Evolutionary conservation across 202 grass and related monocot species (phyloP).

Genomic region (Hordeum pubiflorum): DNA sequence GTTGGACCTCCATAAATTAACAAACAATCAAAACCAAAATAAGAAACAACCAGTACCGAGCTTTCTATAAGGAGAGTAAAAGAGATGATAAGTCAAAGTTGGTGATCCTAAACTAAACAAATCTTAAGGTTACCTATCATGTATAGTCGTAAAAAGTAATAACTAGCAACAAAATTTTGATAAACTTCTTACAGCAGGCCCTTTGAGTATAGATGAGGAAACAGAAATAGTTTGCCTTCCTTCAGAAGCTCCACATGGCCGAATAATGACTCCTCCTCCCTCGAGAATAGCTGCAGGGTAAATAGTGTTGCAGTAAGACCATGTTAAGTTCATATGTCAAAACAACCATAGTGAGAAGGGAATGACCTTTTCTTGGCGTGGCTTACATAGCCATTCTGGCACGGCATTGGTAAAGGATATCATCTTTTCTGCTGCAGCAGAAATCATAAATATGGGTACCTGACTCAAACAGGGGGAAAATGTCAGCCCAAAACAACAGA

Average conservation of each 20-base stretch:
- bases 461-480: slow-evolving; percentile 18
- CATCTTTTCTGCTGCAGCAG: slow-evolving; percentile 53
- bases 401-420: slow-evolving; percentile 55
- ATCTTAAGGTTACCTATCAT: slow-evolving; percentile 2
- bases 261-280: slow-evolving; percentile 55
- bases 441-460: slow-evolving; percentile 85
- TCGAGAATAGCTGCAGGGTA: slow-evolving; percentile 58
- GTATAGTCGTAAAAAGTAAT: neutral
- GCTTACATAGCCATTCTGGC: slow-evolving; percentile 91
- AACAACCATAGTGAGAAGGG: slow-evolving; percentile 10
- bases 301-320: slow-evolving; percentile 8
- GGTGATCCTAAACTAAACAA: neutral
- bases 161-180: slow-evolving; percentile 5
- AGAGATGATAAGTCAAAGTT: neutral
- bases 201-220: slow-evolving; percentile 57
- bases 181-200: slow-evolving; percentile 61
- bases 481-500: neutral
- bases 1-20: neutral
- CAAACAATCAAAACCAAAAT: neutral
- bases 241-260: slow-evolving; percentile 69
- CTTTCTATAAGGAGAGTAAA: neutral
- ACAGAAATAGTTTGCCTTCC: slow-evolving; percentile 47
- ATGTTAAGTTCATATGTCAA: slow-evolving; percentile 5
- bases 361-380: slow-evolving; percentile 83
- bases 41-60: slow-evolving; percentile 10